phyloP scores from a whole-genome alignment of 768 basidiomycete genomes.

The Termitomyces titanicus region DNA sequence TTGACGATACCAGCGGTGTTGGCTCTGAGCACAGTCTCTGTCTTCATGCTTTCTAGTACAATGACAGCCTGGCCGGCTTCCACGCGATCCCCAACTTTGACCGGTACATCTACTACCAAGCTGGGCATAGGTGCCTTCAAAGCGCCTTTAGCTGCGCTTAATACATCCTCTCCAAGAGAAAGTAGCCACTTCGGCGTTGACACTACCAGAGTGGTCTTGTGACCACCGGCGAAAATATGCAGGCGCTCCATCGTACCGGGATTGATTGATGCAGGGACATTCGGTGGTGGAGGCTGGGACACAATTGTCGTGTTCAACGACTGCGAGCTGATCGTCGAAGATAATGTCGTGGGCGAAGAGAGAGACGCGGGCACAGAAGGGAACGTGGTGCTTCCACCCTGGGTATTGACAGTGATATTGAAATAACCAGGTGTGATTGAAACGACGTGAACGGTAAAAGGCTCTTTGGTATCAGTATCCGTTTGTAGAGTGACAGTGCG shows the following conservation, averaged over 20 bases:
- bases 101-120: constrained; percentile 84
- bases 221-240: constrained; percentile 66
- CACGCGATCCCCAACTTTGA: constrained; percentile 72
- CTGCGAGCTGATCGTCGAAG: constrained; percentile 48
- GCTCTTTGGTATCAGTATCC: constrained; percentile 41
- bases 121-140: constrained; percentile 91
- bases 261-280: constrained; percentile 50
- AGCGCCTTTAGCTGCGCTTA: constrained; percentile 55
- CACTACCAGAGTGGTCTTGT: constrained; percentile 62
- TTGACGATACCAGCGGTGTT: constrained; percentile 65
- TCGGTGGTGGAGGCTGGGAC: constrained; percentile 56
- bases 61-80: constrained; percentile 79
- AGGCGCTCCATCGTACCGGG: constrained; percentile 65
- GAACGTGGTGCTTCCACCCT: constrained; percentile 33
- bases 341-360: constrained; percentile 48
- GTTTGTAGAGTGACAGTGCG: constrained; percentile 60
- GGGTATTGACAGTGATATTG: constrained; percentile 46
- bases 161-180: constrained; percentile 58
- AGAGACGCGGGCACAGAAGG: constrained; percentile 53
- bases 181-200: constrained; percentile 70
- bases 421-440: constrained; percentile 40
- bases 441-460: constrained; percentile 38
- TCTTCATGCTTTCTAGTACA: constrained; percentile 96
- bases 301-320: constrained; percentile 66
- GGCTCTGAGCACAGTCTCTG: constrained; percentile 83